Base-by-base conservation (phyloP, 106 monocot species). In the Narthecium ossifragum region DNA sequence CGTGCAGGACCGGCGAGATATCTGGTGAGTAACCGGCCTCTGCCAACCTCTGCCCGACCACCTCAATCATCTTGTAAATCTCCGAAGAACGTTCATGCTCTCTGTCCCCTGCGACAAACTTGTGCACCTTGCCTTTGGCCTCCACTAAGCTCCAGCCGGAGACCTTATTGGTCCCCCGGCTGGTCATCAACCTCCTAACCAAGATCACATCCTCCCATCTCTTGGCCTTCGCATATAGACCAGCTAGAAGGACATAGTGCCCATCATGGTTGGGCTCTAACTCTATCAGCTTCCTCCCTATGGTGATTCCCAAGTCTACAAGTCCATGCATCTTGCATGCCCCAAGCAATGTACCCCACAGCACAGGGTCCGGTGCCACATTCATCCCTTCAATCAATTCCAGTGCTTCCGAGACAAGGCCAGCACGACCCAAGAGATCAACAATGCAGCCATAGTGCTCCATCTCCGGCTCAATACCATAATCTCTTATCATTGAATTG, bases 381-480 rank as follows among this genome's bases (percentile, higher is more conserved):
- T 34, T 22, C 57, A 57, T 57, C 4, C 34, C 33, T 34, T 57
- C 32, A 18, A 57, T 34, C 32, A 57, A 36, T 18, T 57, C 57
- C 33, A 57, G 57, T 22, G 57, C 57, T 34, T 57, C 57, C 6
- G 57, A 36, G 3, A 57, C 57, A 57, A 21, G 57, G 0, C 57
- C 57, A 23, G 57, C 57, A 31, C 57, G 57, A 8, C 33, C 57
- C 18, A 57, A 57, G 1, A 57, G 34, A 57, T 57, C 57, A 34
- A 57, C 34, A 32, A 57, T 57, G 57, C 57, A 57, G 13, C 57
- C 57, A 34, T 57, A 57, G 20, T 57, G 57, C 22, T 57, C 57
- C 57, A 57, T 57, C 34, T 57, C 57, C 10, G 57, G 57, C 57
- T 34, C 57, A 34, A 57, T 36, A 20, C 57, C 34, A 57, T 57